These are phyloP conservation scores for Pseudophaeomoniella oleicola DNA, from an alignment of 2,329 filamentous ascomycete genomes.

Conservation along the genomic window DNA sequence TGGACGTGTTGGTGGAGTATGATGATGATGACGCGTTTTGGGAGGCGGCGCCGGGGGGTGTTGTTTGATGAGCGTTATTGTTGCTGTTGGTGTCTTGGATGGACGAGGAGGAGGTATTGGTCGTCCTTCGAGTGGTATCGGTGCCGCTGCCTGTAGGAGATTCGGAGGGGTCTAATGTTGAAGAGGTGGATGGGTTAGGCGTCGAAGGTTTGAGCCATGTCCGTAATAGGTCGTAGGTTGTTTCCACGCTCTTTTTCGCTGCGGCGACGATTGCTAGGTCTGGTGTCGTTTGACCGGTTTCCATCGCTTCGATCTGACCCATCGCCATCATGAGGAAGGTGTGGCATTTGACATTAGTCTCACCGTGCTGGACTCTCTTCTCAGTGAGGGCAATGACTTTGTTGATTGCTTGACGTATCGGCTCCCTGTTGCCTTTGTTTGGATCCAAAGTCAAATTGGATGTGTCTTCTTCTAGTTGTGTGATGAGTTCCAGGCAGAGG, in stretches of 20 bases:
- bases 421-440: constrained; percentile 5
- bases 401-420: constrained; percentile 4
- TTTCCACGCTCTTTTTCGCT: background rate
- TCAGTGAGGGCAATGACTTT: constrained; percentile 10
- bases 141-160: too few relatives aligned
- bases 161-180: too few relatives aligned
- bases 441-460: constrained; percentile 6
- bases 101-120: too few relatives aligned
- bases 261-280: background rate
- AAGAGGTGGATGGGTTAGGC: too few relatives aligned
- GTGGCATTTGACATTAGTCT: constrained; percentile 8
- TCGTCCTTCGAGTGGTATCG: too few relatives aligned
- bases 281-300: background rate
- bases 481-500: constrained; percentile 17
- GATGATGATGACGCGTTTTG: too few relatives aligned
- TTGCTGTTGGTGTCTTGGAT: too few relatives aligned
- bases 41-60: too few relatives aligned
- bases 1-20: too few relatives aligned
- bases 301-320: constrained; percentile 7
- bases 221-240: background rate
- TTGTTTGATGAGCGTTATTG: too few relatives aligned
- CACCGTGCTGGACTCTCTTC: constrained; percentile 7
- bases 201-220: background rate
- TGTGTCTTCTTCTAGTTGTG: constrained; percentile 5
- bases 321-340: constrained; percentile 3